Percentiles rank a stretch among this genome's conserved stretches.
Conservation (phyloP, 768 basidiomycete genomes). For the Russula emetica region DNA sequence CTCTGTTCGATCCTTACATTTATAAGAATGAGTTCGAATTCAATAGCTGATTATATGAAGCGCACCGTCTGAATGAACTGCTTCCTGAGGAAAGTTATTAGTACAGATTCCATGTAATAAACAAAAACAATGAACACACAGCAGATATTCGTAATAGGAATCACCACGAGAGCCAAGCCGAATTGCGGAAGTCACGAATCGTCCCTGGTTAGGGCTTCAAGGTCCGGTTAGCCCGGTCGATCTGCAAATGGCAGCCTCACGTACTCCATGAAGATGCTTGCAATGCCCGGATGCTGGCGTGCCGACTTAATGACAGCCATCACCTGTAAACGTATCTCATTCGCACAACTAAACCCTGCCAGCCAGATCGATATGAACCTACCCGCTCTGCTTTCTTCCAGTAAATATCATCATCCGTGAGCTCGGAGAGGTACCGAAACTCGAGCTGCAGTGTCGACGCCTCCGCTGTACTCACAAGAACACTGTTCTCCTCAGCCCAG, state of each 20-base stretch:
- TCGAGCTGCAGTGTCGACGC: slow-evolving; percentile 88
- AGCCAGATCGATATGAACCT: slow-evolving; percentile 3
- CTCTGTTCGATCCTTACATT: slow-evolving; percentile 63
- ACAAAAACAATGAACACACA: slow-evolving; percentile 45
- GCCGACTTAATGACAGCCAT: slow-evolving; percentile 68
- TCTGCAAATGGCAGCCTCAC: slow-evolving; percentile 6
- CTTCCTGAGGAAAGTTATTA: slow-evolving; percentile 42
- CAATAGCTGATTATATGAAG: not conserved
- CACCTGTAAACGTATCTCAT: slow-evolving; percentile 37
- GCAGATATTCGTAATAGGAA: slow-evolving; percentile 88
- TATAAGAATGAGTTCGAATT: slow-evolving; percentile 14
- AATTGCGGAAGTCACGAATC: slow-evolving; percentile 64
- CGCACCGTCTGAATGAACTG: slow-evolving; percentile 71
- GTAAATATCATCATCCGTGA: slow-evolving; percentile 74
- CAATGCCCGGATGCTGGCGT: slow-evolving; percentile 65
- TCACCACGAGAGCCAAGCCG: slow-evolving; percentile 90
- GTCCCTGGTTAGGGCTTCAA: slow-evolving; percentile 46
- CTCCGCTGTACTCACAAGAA: slow-evolving; percentile 76
- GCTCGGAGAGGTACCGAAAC: slow-evolving; percentile 76
- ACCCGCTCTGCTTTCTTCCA: slow-evolving; percentile 81
- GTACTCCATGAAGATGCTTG: slow-evolving; percentile 81
- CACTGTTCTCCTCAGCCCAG: slow-evolving; percentile 53
- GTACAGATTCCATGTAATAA: slow-evolving; percentile 5
- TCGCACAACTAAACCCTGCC: not conserved
- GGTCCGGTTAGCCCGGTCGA: not conserved